Base-by-base conservation (phyloP, 2,329 filamentous ascomycete species). In the Sporothrix globosa region DNA sequence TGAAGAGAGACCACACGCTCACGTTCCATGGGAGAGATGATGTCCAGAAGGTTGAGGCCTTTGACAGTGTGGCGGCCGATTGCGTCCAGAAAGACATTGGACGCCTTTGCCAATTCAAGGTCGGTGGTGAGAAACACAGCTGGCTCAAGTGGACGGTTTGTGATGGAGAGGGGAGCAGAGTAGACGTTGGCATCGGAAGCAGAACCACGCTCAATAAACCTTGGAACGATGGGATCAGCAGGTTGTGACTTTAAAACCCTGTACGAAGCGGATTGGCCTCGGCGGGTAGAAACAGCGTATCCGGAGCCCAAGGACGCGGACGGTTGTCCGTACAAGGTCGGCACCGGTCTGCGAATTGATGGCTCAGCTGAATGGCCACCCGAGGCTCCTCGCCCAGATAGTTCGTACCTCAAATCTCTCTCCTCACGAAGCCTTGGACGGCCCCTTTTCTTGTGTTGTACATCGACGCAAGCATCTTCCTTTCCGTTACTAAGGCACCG, bases 401-500 rank as follows among this genome's bases (percentile, higher is more conserved):
- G 54, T 71, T 89, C 88, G 75, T 86, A 89, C 73, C 87, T 83
- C 65, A 84, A 77, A 73, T 90, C 87, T 75, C 86, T 83, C 72
- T 92, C 90, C 77, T 95, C 92, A 75, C 92, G 87, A 74, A 96
- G 82, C 73, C 92, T 86, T 72, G 92, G 92, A 65, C 92, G 86
- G 54, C 92, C 92, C 75, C 92, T 84, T 79, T 95, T 96, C 80
- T 95, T 96, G 80, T 96, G 92, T 77, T 93, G 90, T 46, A 96
- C 92, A 79, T 96, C 92, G 75, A 92, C 84, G 77, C 92, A 96
- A 9, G 89, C 85, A 71, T 93, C 91, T 83, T 95, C 85, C 76
- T 95, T 96, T 72, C 91, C 91, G 76, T 92, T 92, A 75, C 88
- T 88, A 46, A 91, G 82, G 77, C 92, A 96, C 77, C 92, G 87